Evolutionary conservation across 306 rosid genomes (phyloP).

Genomic region (Vigna trinervia): DNA sequence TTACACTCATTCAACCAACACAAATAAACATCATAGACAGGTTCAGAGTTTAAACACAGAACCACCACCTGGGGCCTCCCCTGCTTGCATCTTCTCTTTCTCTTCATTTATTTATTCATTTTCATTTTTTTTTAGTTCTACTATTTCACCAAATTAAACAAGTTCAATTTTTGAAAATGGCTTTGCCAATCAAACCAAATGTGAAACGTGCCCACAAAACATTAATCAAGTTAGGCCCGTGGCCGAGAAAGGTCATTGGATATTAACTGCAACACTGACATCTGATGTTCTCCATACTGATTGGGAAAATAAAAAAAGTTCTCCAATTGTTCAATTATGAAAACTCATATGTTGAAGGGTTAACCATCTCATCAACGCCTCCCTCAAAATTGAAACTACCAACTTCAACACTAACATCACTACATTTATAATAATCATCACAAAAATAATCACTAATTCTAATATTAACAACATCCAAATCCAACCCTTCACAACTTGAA

Average conservation of each 20-base stretch:
- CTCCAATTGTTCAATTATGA: conserved; percentile 44
- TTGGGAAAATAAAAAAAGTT: not conserved
- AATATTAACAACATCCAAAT: conserved; percentile 34
- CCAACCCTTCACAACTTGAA: conserved; percentile 34
- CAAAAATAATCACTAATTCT: conserved; percentile 44
- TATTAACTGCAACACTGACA: conserved; percentile 35
- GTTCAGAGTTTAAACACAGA: conserved; percentile 32
- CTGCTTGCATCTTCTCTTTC: conserved; percentile 32
- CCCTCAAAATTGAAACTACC: conserved; percentile 55
- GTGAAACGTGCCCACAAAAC: conserved; percentile 48
- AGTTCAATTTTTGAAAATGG: conserved; percentile 7
- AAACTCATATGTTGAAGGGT: conserved; percentile 50
- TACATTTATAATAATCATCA: conserved; percentile 41
- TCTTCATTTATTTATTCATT: not conserved
- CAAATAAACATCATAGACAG: conserved; percentile 28
- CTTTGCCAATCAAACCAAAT: conserved; percentile 32
- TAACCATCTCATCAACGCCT: conserved; percentile 43
- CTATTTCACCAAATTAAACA: not conserved
- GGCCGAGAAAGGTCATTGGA: conserved; percentile 25
- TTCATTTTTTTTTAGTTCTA: conserved; percentile 1
- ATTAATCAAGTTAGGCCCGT: conserved; percentile 39
- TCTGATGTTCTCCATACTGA: conserved; percentile 4
- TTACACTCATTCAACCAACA: conserved; percentile 44
- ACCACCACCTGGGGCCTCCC: conserved; percentile 35
- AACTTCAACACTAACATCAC: conserved; percentile 44